A percentile compares a stretch with the other conserved stretches of the same genome.
Conservation (phyloP, 139 green algal genomes). For the Micromonas pusilla region DNA sequence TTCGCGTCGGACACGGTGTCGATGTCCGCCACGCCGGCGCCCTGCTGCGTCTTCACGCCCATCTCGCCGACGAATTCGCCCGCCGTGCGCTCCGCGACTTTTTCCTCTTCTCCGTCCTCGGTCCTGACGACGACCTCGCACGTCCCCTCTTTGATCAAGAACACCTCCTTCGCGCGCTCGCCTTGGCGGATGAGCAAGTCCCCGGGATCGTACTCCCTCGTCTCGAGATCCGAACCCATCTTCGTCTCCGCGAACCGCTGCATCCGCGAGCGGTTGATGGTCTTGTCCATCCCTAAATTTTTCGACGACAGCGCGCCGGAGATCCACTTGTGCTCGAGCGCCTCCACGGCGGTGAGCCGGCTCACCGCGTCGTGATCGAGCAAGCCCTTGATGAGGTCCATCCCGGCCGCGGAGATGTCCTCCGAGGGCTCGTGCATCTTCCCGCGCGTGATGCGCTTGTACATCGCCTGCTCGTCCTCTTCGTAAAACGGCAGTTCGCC, state of each 20-base stretch:
- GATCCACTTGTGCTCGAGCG: constrained; percentile 90
- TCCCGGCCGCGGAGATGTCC: constrained; percentile 69
- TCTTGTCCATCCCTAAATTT: too few relatives aligned
- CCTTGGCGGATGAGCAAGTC: constrained; percentile 4
- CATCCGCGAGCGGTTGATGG: too few relatives aligned
- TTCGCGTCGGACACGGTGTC: too few relatives aligned
- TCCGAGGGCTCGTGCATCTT: constrained; percentile 24
- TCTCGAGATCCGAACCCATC: background rate
- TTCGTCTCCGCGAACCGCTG: background rate
- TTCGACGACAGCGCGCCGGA: too few relatives aligned
- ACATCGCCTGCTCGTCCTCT: constrained; percentile 3
- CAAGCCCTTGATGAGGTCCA: constrained; percentile 73
- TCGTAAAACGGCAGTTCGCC: constrained; percentile 24
- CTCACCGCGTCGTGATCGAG: constrained; percentile 75
- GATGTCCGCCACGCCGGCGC: too few relatives aligned
- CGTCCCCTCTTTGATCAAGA: background rate
- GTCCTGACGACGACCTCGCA: background rate
- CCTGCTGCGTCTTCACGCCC: background rate
- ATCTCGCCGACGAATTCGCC: background rate
- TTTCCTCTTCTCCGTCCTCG: background rate
- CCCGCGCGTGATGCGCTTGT: background rate
- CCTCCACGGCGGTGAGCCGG: constrained; percentile 78
- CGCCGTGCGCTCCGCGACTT: background rate
- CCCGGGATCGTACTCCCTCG: background rate
- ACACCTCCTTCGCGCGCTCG: background rate